Evolutionary conservation across 208 protist species (phyloP), one percentile per base, ranked within the genome.

Genomic region (Acanthamoeba castellanii): DNA sequence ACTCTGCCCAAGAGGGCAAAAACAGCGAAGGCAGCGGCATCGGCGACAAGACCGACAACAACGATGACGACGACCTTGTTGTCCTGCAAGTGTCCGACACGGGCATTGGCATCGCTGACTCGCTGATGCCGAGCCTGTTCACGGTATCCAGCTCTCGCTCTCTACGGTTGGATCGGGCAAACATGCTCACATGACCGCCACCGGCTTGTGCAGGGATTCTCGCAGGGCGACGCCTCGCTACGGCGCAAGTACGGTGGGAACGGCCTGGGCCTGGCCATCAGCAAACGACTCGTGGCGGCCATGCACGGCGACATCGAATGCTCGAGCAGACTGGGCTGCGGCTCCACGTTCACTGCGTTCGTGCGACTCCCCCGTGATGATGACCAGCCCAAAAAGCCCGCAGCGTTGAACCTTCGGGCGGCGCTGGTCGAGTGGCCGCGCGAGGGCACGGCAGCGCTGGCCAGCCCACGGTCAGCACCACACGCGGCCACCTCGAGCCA

Each of bases 241-340:
- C 16, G 66, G 4, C 32, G 89, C 37, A 94, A 74, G 20, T 93
- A 78, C 50, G 88, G 88, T 13, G 88, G 88, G 1, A 61, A 13
- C 32, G 88, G 88, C 14, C 88, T 93, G 55, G 88, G 88, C 30
- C n/a, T 93, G 42, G 88, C 61, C 16, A 93, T 93, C 32, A 47
- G 88, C 88, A 74, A 78, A 55, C 32, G 50, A 20, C 55, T 93
- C 42, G 32, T 5, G 25, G 55, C 3, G 88, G 66, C 57, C 16
- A 94, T 94, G 89, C 34, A 34, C 25, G 89, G 89, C 20, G 47
- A 57, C 66, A 94, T 94, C 45, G 32, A n/a, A n/a, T 74, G 59
- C 89, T n/a, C 92, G 1, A 94, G 89, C 89, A 1, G 32, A 6
- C 32, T 81, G 61, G 89, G 66, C 1, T 9, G n/a, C 84, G 89